Percentiles rank a stretch among this genome's conserved stretches.
phyloP scores from a whole-genome alignment of 139 green algal genomes.

The Haematococcus lacustris region DNA sequence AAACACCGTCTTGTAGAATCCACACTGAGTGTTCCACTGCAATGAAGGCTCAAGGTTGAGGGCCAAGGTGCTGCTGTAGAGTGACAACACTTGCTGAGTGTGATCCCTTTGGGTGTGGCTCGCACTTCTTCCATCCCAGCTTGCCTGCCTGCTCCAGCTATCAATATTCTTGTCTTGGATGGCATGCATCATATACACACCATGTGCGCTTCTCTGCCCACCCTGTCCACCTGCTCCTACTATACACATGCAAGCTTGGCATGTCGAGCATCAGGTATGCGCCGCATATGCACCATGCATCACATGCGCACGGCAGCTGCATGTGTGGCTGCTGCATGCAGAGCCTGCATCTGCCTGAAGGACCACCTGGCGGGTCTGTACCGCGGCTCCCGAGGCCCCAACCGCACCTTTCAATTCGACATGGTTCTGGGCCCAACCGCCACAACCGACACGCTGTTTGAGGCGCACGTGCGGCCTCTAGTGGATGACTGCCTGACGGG shows the following conservation, averaged over 20 bases:
- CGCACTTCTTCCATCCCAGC: no score
- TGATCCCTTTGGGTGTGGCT: no score
- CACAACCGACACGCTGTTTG: slow-evolving; percentile 14
- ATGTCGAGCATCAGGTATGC: not conserved
- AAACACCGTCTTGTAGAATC: no score
- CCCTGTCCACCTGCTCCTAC: not conserved
- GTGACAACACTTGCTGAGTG: no score
- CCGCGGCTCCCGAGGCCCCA: not conserved
- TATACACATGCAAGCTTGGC: not conserved
- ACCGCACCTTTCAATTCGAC: slow-evolving; percentile 17
- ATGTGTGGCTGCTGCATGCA: not conserved
- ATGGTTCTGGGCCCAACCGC: slow-evolving; percentile 6
- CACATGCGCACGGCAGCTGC: no score
- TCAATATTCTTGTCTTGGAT: no score
- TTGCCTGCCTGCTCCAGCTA: no score
- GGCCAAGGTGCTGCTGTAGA: no score
- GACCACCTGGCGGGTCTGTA: slow-evolving; percentile 4
- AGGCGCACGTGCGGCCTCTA: slow-evolving; percentile 21
- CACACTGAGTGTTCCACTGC: no score
- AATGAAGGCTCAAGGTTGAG: no score
- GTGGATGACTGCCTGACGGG: slow-evolving; percentile 18
- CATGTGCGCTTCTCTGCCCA: not conserved
- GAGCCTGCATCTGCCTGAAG: slow-evolving; percentile 13
- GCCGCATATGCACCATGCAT: no score
- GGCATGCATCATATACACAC: not conserved